Evolutionary conservation across 768 basidiomycete genomes (phyloP), one percentile per base, ranked within the genome.

Genomic region (Trametes coccinea): DNA sequence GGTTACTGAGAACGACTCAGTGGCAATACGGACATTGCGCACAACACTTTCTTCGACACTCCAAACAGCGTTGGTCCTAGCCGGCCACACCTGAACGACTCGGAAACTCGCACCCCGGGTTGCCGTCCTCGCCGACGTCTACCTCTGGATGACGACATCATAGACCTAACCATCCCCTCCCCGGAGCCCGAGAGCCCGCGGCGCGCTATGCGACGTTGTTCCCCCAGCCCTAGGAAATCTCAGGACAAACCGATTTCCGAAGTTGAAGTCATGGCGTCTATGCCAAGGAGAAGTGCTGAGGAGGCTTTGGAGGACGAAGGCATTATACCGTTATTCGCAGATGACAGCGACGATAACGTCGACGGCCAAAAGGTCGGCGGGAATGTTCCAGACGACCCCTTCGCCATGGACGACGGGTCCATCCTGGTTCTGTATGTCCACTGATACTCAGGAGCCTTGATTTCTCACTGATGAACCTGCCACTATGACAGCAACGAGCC

Each of bases 401-500:
- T 59, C 29, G 27, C 48, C 27, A 14, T 51, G 2, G 71, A 78
- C 46, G 70, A 77, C 47, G 74, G 73, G 5, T 72, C 75, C 3
- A 76, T 82, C 7, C 52, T 68, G 11, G 48, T 44, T 7, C 51
- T 68, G 67, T 68, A 45, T 1, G 67, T 14, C 16, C 22, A 22
- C 22, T 22, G 22, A 22, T 22, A 7, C 22, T 6, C 49, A 16
- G 22, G 22, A 22, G 22, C 22, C 22, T 22, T 46, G 9, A 37
- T 11, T 37, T 37, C 34, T n/a, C 5, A 31, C 30, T 5, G 13
- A 14, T 3, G 0, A 10, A 14, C 31, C 10, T 5, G 31, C 16
- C 4, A 17, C 8, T 27, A 13, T n/a, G 13, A 29, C 50, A 77
- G 77, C 45, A 73, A 87, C 63, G 85, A 86, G 59, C 82, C 84